Evolutionary conservation across 2,329 filamentous ascomycete species (phyloP).

Genomic region (Cercospora sp.): DNA sequence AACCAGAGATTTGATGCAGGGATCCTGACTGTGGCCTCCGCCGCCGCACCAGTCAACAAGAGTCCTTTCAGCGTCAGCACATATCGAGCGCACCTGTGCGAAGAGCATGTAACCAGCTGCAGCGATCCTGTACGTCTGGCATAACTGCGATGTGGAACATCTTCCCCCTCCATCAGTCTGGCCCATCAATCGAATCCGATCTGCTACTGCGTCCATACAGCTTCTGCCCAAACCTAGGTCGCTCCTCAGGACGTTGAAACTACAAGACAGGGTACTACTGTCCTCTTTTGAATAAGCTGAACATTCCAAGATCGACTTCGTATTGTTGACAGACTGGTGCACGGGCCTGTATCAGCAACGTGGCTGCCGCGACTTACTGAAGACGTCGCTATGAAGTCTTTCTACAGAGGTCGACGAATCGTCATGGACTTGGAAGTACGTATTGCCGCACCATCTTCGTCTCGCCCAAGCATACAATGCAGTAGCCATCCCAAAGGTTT

Average conservation of each 20-base stretch:
- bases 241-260: background rate
- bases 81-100: background rate
- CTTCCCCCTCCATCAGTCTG: background rate
- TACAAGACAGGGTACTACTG: background rate
- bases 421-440: slow-evolving; percentile 35
- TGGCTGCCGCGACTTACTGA: slow-evolving; percentile 47
- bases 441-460: slow-evolving; percentile 37
- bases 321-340: slow-evolving; percentile 20
- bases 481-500: background rate
- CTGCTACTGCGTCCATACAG: background rate
- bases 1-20: background rate
- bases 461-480: background rate
- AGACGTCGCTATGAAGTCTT: slow-evolving; percentile 43
- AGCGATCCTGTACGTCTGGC: background rate
- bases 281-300: background rate
- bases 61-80: background rate
- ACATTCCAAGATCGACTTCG: background rate
- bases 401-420: slow-evolving; percentile 34
- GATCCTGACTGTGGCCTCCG: background rate
- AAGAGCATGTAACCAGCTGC: background rate
- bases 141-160: background rate
- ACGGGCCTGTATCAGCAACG: slow-evolving; percentile 46
- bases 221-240: background rate
- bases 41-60: background rate
- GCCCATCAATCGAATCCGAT: background rate